Evolutionary conservation across 177 flowering plant species (phyloP).

Genomic region (Vitis hybrid): DNA sequence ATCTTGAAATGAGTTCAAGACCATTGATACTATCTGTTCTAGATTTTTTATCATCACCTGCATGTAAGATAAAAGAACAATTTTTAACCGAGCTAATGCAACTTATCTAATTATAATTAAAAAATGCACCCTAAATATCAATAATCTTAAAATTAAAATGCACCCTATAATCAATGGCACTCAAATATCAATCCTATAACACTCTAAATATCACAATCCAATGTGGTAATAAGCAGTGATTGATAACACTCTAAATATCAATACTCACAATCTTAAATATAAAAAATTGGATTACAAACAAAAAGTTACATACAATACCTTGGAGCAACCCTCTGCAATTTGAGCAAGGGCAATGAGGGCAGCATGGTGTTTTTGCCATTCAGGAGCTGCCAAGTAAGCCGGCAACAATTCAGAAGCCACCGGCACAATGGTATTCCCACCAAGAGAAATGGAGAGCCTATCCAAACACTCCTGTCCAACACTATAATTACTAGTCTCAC

Average conservation of each 20-base stretch:
- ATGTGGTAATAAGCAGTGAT: not conserved
- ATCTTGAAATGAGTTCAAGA: conserved; percentile 59
- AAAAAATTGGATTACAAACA: not conserved
- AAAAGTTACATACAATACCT: conserved; percentile 33
- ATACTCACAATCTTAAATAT: no score
- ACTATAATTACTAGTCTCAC: conserved; percentile 58
- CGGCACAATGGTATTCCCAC: conserved; percentile 72
- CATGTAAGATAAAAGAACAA: conserved; percentile 1
- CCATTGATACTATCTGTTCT: conserved; percentile 68
- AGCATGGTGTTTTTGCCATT: conserved; percentile 77
- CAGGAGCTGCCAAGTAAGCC: conserved; percentile 57
- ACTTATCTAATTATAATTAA: no score
- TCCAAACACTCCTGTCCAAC: conserved; percentile 76
- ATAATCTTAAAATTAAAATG: no score
- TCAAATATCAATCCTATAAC: no score
- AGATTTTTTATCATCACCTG: conserved; percentile 66
- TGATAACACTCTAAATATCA: no score
- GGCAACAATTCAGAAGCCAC: conserved; percentile 65
- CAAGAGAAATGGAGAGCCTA: conserved; percentile 56
- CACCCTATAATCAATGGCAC: no score
- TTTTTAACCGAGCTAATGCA: not conserved
- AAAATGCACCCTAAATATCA: no score
- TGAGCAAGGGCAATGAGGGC: conserved; percentile 69
- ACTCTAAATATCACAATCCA: no score
- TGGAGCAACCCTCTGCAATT: conserved; percentile 74